Percentiles rank a stretch among this genome's conserved stretches.
Conservation (phyloP, 140 eudicot genomes). For the Flaveria floridana region DNA sequence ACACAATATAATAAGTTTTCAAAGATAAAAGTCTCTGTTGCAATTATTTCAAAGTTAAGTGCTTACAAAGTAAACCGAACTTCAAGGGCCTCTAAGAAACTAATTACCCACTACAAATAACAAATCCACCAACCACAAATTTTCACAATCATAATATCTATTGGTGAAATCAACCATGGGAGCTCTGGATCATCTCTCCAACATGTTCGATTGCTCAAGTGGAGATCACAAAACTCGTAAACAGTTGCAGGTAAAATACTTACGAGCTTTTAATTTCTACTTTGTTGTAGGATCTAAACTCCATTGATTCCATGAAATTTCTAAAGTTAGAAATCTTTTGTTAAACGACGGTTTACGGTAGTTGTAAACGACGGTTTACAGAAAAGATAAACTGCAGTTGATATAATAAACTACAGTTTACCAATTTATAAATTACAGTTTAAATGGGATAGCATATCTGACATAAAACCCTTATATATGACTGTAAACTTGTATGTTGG, state of each 20-base stretch:
- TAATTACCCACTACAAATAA: conserved; percentile 15
- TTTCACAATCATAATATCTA: neutral
- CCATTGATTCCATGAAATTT: neutral
- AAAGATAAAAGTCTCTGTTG: neutral
- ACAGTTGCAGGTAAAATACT: conserved; percentile 48
- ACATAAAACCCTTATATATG: no score
- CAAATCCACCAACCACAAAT: neutral
- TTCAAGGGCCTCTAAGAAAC: conserved; percentile 1
- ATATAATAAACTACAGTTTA: no score
- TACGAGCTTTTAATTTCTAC: neutral
- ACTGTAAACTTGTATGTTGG: neutral
- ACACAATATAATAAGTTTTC: neutral
- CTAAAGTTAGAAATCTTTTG: neutral
- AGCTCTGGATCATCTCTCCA: conserved; percentile 61
- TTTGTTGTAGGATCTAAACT: neutral
- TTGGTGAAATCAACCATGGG: conserved; percentile 39
- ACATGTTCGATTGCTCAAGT: conserved; percentile 59
- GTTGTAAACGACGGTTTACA: no score
- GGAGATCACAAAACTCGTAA: conserved; percentile 35
- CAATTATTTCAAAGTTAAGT: conserved; percentile 1
- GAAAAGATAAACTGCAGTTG: no score
- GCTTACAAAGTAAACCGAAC: neutral
- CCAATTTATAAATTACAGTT: no score
- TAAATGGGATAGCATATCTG: no score
- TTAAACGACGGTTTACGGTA: no score